Conservation (phyloP, 179 eudicot genomes). For the Silene vulgaris region DNA sequence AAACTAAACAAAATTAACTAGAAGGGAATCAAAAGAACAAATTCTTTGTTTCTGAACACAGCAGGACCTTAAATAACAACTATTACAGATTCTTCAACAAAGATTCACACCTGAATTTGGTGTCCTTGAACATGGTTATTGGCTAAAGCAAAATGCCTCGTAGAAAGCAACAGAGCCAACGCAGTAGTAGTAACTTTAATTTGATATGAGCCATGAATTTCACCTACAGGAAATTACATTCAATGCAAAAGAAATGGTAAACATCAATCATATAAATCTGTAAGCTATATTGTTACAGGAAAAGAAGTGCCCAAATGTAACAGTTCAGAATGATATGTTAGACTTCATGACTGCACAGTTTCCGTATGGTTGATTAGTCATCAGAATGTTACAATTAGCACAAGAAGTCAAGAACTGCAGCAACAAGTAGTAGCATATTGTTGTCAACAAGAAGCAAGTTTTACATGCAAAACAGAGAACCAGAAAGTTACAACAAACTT, state of each 20-base stretch:
- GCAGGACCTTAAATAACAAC: slow-evolving; percentile 6
- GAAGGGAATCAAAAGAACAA: background rate
- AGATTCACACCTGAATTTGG: slow-evolving; percentile 58
- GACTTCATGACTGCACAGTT: background rate
- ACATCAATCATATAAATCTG: background rate
- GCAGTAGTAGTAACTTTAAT: slow-evolving; percentile 95
- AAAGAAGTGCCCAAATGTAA: background rate
- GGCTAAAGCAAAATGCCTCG: slow-evolving; percentile 67
- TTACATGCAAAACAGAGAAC: background rate
- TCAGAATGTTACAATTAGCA: background rate
- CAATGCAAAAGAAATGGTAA: background rate
- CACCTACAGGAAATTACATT: slow-evolving; percentile 50
- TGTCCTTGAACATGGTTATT: slow-evolving; percentile 68
- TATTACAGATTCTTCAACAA: slow-evolving; percentile 10
- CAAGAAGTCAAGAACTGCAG: background rate
- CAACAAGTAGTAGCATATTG: background rate
- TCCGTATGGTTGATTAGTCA: background rate
- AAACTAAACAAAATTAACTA: background rate
- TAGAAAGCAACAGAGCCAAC: slow-evolving; percentile 72
- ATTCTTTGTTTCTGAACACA: background rate
- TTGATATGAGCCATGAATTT: slow-evolving; percentile 88
- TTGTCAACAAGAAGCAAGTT: background rate
- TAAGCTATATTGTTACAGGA: background rate
- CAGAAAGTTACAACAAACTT: background rate
- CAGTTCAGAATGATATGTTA: background rate